Base-by-base conservation (phyloP, 2,329 filamentous ascomycete species). In the Colletotrichum lupini region DNA sequence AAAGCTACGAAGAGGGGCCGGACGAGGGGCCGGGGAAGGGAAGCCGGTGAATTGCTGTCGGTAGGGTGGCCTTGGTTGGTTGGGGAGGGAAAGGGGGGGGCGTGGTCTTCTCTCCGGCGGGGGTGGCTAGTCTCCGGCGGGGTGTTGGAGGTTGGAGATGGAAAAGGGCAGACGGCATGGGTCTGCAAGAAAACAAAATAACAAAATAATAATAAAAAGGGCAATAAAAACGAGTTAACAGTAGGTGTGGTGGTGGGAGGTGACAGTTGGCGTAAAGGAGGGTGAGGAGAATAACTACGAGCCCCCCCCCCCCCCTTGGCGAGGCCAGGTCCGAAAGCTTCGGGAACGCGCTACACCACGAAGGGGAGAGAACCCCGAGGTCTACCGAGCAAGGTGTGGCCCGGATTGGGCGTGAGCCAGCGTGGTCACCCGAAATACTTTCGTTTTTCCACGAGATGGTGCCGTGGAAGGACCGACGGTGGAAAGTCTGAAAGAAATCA, bases 401-500 rank as follows among this genome's bases (percentile, higher is more conserved):
- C 16, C 42, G 42, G 42, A 46, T 46, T 46, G 42, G 42, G 16
- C 7, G 42, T 46, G 49, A 32, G 32, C 32, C 32, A 32, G 32
- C 11, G 24, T 26, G 52, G 24, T 37, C 35, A 14, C 35, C 9
- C 52, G 30, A 22, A 19, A n/a, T 19, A 19, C 28, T n/a, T 28
- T 28, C 32, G 37, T 7, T 9, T 57, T 59, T n/a, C 67, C 49
- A 66, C 71, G 71, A 73, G 61, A 52, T 73, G 62, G 67, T 71
- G 61, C 71, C 71, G 61, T 67, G 71, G 53, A 74, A 71, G 71
- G 57, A 58, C 71, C 71, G 71, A 61, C 57, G 49, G 35, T 49
- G 67, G 53, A 32, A 53, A 16, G 52, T n/a, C 19, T 46, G 14
- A 46, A 37, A 19, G 56, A 37, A 22, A 28, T 22, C 24, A 56